Conservation (phyloP, 306 rosid genomes). For the Castanea mollissima region DNA sequence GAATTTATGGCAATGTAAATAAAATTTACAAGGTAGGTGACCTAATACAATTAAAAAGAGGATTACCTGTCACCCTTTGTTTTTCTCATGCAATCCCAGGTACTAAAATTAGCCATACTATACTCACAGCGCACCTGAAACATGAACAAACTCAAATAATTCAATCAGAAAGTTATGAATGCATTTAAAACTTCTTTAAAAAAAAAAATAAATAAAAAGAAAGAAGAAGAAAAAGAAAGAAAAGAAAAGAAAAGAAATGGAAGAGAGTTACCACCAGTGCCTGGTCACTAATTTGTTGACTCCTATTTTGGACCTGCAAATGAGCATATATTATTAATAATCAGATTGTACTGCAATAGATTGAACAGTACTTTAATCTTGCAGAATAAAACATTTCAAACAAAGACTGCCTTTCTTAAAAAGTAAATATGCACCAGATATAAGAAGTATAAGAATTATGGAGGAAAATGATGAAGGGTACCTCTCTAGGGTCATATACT, state of each 20-base stretch:
- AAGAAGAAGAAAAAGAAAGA: background rate
- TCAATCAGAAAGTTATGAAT: background rate
- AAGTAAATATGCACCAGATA: too few relatives aligned
- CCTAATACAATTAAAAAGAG: background rate
- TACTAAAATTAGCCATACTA: constrained; percentile 92
- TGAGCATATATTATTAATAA: background rate
- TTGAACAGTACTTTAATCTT: background rate
- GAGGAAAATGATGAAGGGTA: background rate
- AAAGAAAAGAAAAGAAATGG: too few relatives aligned
- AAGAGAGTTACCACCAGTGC: constrained; percentile 52
- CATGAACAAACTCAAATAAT: background rate
- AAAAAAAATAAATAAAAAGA: background rate
- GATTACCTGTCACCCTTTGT: constrained; percentile 85
- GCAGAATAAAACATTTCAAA: background rate
- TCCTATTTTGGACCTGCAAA: constrained; percentile 72
- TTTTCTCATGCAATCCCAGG: constrained; percentile 87
- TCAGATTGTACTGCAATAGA: background rate
- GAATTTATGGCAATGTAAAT: background rate
- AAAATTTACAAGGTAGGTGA: background rate
- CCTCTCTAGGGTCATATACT: constrained; percentile 93
- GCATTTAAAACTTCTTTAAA: background rate
- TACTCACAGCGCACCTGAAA: constrained; percentile 82
- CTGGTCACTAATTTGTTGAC: constrained; percentile 64
- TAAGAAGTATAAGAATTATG: too few relatives aligned
- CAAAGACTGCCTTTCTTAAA: too few relatives aligned